Percentiles rank a stretch among this genome's conserved stretches.
These are phyloP conservation scores for Chalciporus sphaerocephalus DNA, from an alignment of 768 basidiomycete species.

Conservation along the genomic window DNA sequence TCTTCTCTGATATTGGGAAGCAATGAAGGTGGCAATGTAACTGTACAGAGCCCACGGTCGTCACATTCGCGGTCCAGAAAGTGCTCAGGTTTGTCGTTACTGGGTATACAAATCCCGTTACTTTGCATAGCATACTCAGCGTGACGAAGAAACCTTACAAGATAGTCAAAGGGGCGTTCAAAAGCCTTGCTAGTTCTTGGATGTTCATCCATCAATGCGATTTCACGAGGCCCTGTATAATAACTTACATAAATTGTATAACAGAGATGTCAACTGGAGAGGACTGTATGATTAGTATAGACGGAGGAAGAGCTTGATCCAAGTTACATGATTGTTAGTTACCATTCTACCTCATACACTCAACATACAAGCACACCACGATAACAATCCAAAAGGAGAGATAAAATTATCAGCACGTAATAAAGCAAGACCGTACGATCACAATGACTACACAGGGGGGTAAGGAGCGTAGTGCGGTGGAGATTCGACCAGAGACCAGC, in stretches of 20 bases:
- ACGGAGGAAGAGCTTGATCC: too few relatives aligned
- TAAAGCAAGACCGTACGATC: background rate
- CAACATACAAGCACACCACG: background rate
- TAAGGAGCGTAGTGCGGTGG: background rate
- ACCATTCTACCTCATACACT: too few relatives aligned
- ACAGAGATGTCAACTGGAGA: too few relatives aligned
- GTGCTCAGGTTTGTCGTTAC: constrained; percentile 8
- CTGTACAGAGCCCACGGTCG: constrained; percentile 7
- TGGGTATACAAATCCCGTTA: constrained; percentile 13
- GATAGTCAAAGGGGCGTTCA: too few relatives aligned
- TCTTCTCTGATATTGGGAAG: constrained; percentile 9
- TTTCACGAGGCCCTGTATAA: too few relatives aligned
- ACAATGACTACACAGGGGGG: background rate
- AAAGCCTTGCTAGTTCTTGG: too few relatives aligned
- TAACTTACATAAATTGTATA: too few relatives aligned
- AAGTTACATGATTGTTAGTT: too few relatives aligned
- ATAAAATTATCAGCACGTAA: background rate
- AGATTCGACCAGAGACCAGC: background rate
- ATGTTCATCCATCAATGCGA: too few relatives aligned
- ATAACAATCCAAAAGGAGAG: background rate
- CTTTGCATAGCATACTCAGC: constrained; percentile 5
- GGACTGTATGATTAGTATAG: too few relatives aligned
- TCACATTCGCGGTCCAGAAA: constrained; percentile 9
- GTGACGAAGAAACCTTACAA: background rate
- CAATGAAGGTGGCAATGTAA: constrained; percentile 6